These are phyloP conservation scores for Entomortierella lignicola DNA, from an alignment of 192 early-diverging fungal species.

Conservation along the genomic window DNA sequence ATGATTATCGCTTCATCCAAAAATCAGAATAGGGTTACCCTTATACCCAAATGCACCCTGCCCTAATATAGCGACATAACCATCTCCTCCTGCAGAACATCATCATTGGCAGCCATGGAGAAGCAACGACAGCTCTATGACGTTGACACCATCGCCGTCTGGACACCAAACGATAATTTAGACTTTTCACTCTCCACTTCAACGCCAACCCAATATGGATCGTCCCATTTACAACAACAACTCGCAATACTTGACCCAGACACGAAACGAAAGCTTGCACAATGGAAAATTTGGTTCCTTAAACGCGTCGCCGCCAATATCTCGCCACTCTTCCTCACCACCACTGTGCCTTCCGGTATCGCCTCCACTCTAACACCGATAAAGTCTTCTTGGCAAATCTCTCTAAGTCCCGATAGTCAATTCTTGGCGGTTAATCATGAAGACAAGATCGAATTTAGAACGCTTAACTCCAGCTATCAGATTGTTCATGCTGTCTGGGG, in stretches of 20 bases:
- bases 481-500: slow-evolving; percentile 51
- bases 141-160: slow-evolving; percentile 52
- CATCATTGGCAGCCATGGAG: slow-evolving; percentile 19
- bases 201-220: no score
- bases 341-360: slow-evolving; percentile 56
- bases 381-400: slow-evolving; percentile 47
- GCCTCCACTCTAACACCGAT: slow-evolving; percentile 47
- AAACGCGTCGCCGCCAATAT: slow-evolving; percentile 42
- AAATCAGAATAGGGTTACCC: no score
- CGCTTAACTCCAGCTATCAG: slow-evolving; percentile 53
- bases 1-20: no score
- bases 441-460: slow-evolving; percentile 56
- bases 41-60: no score
- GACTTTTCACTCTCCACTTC: slow-evolving; percentile 1
- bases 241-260: slow-evolving; percentile 24
- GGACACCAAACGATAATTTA: slow-evolving; percentile 53
- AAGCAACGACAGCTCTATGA: slow-evolving; percentile 53
- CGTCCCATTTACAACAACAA: slow-evolving; percentile 15
- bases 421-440: slow-evolving; percentile 57
- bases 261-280: slow-evolving; percentile 15
- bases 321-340: slow-evolving; percentile 50
- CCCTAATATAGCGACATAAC: no score
- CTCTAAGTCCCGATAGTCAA: slow-evolving; percentile 49
- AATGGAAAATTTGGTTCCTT: slow-evolving; percentile 38
- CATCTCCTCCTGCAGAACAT: not conserved